Percentiles rank a stretch among this genome's conserved stretches.
Evolutionary conservation across 2,329 filamentous ascomycete species (phyloP).

Genomic region (Tolypocladium capitatum): DNA sequence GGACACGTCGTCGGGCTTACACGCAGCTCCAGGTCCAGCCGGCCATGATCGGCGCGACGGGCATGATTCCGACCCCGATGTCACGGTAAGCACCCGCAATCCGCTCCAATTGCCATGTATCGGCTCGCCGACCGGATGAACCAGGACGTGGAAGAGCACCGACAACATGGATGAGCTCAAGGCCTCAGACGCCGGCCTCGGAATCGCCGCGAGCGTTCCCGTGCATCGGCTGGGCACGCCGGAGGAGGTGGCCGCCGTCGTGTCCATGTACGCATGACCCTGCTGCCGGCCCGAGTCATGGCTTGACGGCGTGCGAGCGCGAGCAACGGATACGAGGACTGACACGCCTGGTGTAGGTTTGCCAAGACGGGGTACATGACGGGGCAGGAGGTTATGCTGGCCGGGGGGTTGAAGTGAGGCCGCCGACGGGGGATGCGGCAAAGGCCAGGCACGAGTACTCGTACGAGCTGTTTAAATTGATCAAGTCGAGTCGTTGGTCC

Average conservation of each 20-base stretch:
- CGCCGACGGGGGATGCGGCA: background rate
- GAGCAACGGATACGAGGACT: no score
- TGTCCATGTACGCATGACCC: slow-evolving; percentile 15
- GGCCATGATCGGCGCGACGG: slow-evolving; percentile 22
- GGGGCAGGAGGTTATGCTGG: slow-evolving; percentile 14
- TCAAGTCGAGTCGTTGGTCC: no score
- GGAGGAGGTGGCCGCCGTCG: slow-evolving; percentile 20
- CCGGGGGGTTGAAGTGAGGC: slow-evolving; percentile 11
- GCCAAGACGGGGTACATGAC: slow-evolving; percentile 16
- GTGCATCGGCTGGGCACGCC: slow-evolving; percentile 20
- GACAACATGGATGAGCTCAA: slow-evolving; percentile 16
- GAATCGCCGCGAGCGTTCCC: slow-evolving; percentile 19
- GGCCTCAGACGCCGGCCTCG: slow-evolving; percentile 18
- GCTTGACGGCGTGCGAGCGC: background rate
- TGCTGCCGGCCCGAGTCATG: slow-evolving; percentile 1
- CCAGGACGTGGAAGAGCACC: slow-evolving; percentile 17
- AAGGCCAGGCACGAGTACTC: no score
- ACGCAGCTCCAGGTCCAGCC: slow-evolving; percentile 13
- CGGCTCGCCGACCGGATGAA: background rate
- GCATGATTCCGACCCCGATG: slow-evolving; percentile 20
- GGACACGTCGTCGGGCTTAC: background rate
- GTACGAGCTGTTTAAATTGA: no score
- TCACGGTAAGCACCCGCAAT: slow-evolving; percentile 9
- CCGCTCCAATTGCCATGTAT: no score
- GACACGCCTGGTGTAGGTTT: slow-evolving; percentile 8